A percentile compares a stretch with the other conserved stretches of the same genome.
These are phyloP conservation scores for Nakazawaea holstii DNA, from an alignment of 805 yeast genomes.

Conservation along the genomic window DNA sequence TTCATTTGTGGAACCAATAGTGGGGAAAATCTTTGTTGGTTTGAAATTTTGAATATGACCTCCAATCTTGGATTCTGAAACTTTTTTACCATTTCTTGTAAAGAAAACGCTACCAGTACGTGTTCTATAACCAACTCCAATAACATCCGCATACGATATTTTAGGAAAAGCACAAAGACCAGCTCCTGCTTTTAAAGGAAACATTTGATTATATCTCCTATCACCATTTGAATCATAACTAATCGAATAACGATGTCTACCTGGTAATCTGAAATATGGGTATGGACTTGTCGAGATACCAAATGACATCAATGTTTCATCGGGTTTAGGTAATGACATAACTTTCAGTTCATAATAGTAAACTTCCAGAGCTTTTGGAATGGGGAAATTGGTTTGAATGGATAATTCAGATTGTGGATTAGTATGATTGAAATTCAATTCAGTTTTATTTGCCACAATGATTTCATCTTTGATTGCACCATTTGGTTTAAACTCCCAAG, in stretches of 20 bases:
- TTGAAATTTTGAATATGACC: conserved; percentile 74
- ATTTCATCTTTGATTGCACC: conserved; percentile 49
- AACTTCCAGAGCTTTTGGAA: conserved; percentile 77
- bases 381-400: conserved; percentile 76
- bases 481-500: conserved; percentile 79
- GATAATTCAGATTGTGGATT: conserved; percentile 49
- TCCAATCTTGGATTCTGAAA: conserved; percentile 75
- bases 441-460: conserved; percentile 59
- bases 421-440: conserved; percentile 51
- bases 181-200: conserved; percentile 32
- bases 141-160: conserved; percentile 78
- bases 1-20: conserved; percentile 77
- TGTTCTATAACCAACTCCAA: conserved; percentile 86
- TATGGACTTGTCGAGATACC: conserved; percentile 87
- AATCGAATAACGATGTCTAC: conserved; percentile 78
- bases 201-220: conserved; percentile 77
- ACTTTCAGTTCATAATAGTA: conserved; percentile 88
- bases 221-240: conserved; percentile 86
- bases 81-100: conserved; percentile 89
- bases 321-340: conserved; percentile 59
- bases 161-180: conserved; percentile 52
- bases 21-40: conserved; percentile 73
- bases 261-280: conserved; percentile 91
- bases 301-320: conserved; percentile 53
- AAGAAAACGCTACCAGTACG: conserved; percentile 84